Percentiles rank a stretch among this genome's conserved stretches.
These are phyloP conservation scores for Mortierella sp. DNA, from an alignment of 371 early-diverging fungal species.

Conservation along the genomic window DNA sequence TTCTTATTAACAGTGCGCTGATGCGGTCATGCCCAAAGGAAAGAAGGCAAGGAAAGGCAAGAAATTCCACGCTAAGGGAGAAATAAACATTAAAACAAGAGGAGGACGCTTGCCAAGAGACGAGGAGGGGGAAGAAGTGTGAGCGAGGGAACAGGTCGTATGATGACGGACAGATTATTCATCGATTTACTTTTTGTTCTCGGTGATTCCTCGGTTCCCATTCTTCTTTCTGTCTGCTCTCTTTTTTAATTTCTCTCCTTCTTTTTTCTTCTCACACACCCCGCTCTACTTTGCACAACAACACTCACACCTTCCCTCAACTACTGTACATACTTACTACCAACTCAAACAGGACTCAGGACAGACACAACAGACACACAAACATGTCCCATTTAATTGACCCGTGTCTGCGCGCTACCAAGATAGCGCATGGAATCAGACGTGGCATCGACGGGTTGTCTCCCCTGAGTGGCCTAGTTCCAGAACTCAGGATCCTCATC, in stretches of 20 bases:
- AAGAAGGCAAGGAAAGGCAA: neutral
- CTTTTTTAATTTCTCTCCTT: too few relatives aligned
- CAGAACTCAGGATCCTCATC: conserved; percentile 52
- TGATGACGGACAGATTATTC: conserved; percentile 2
- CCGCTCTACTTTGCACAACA: too few relatives aligned
- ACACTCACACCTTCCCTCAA: neutral
- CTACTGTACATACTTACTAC: neutral
- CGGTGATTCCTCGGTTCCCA: neutral
- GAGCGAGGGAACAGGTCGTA: neutral
- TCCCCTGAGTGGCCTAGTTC: conserved; percentile 52
- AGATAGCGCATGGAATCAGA: conserved; percentile 54
- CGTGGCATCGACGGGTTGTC: conserved; percentile 55
- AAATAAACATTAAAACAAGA: neutral
- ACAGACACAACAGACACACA: neutral
- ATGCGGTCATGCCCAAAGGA: neutral
- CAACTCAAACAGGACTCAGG: neutral
- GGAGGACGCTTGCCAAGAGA: neutral
- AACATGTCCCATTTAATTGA: conserved; percentile 47
- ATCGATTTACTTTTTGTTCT: neutral
- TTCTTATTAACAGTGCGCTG: neutral
- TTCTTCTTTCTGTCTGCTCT: neutral
- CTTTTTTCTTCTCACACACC: neutral
- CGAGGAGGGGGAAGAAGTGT: neutral
- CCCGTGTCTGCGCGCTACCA: conserved; percentile 53
- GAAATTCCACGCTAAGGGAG: neutral